Base-by-base conservation (phyloP, 2,329 filamentous ascomycete genomes). In the Hansfordia pulvinata region DNA sequence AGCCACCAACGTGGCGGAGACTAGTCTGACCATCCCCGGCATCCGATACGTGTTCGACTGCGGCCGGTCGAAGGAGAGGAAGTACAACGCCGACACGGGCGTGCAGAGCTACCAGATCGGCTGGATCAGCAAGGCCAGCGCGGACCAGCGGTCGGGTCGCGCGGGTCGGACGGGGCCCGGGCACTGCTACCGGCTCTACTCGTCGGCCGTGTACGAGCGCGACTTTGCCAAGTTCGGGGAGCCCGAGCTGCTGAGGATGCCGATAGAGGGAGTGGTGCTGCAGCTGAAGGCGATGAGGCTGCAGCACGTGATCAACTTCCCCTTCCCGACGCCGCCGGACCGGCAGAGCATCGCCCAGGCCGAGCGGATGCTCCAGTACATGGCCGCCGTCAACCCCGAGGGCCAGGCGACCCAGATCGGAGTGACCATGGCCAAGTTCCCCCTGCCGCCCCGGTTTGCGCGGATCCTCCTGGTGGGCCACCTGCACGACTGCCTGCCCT, bases 81-180 rank as follows among this genome's bases (percentile, higher is more conserved):
- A 77, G 31, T 96, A 90, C 43, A 82, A 96, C 46, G 66, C 72
- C n/a, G 58, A 71, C 8, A 94, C 81, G 7, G 88, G 88, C 4
- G 88, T 98, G 1, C 90, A 98, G 49, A 93, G 80, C 44, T 98
- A 93, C 47, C 81, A 93, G 41, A 72, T 98, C 28, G 79, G 80
- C 20, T 98, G 88, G 84, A 92, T 96, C 47, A 94, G 86, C 58
- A 96, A 98, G 56, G 90, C 90, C 16, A 93, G 84, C 48, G 88
- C 90, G 6, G 81, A 76, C 37, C 90, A 98, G 53, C 71, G 90
- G 48, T 75, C 84, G 32, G 90, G 90, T 55, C 83, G 90, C 65
- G 90, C 90, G 30, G 90, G 92, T 35, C 77, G 90, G 62, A 98
- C 88, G 4, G 88, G 85, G 0, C 86, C 90, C 2, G 90, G 90